These are phyloP conservation scores for Nicotiana knightiana DNA, from an alignment of 257 asterid species.

Conservation along the genomic window DNA sequence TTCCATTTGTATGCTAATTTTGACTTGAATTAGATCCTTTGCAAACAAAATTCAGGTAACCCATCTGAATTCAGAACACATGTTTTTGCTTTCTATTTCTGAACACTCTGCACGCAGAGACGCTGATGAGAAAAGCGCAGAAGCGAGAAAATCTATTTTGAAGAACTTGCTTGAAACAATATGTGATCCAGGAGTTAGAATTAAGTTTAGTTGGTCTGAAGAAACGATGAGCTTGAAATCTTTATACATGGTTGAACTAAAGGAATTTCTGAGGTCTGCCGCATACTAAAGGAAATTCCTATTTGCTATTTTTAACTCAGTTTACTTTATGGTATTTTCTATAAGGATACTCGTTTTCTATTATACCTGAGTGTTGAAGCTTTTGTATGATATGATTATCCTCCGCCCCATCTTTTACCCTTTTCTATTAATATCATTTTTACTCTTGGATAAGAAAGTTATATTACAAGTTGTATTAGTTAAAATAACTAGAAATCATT, in stretches of 20 bases:
- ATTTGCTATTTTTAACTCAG: not conserved
- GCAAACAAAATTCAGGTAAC: conserved; percentile 2
- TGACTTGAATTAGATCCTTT: not conserved
- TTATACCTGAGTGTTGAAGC: not conserved
- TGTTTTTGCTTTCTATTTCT: not conserved
- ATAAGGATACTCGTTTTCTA: not conserved
- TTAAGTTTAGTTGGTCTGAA: not conserved
- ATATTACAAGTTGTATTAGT: not conserved
- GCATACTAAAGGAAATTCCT: not conserved
- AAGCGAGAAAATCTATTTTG: not conserved
- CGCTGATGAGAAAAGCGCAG: not conserved
- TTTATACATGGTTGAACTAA: not conserved
- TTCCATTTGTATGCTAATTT: not conserved
- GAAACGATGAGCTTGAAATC: not conserved
- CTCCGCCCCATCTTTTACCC: not conserved
- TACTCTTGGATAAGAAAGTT: not conserved
- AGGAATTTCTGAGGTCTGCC: not conserved
- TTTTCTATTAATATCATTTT: not conserved
- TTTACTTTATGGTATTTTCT: not conserved
- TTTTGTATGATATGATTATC: not conserved
- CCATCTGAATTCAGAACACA: not conserved
- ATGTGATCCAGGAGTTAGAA: not conserved
- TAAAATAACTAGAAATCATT: not conserved
- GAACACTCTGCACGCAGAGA: too few species aligned
- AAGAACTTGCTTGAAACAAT: not conserved